Evolutionary conservation across 768 basidiomycete genomes (phyloP).

Genomic region (Boletus vinaceobasis): DNA sequence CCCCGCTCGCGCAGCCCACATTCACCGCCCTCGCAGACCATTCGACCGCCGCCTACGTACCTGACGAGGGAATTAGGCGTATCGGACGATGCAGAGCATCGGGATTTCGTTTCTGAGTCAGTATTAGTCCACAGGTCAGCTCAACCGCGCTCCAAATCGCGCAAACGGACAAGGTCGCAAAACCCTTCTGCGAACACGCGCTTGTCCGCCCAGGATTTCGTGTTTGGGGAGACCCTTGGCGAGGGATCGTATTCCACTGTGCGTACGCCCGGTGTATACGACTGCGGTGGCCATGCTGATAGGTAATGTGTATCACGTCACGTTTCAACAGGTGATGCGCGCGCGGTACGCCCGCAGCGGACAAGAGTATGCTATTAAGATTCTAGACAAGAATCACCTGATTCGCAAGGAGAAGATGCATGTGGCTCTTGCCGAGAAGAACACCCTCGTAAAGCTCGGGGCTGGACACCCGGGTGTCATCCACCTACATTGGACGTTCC

Average conservation of each 20-base stretch:
- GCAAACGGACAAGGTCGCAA: constrained; percentile 37
- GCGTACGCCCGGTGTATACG: constrained; percentile 27
- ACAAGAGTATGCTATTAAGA: constrained; percentile 72
- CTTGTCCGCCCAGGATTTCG: constrained; percentile 58
- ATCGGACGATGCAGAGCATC: constrained; percentile 25
- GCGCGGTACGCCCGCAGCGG: constrained; percentile 53
- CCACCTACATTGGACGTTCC: constrained; percentile 78
- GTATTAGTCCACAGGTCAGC: constrained; percentile 1
- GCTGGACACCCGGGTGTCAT: constrained; percentile 79
- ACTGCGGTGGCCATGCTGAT: constrained; percentile 7
- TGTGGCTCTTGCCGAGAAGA: constrained; percentile 78
- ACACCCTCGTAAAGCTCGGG: constrained; percentile 62
- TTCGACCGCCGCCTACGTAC: constrained; percentile 49
- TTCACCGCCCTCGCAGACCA: constrained; percentile 34
- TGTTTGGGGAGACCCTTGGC: constrained; percentile 69
- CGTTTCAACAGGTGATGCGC: constrained; percentile 48
- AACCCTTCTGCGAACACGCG: constrained; percentile 47
- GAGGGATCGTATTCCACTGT: constrained; percentile 84
- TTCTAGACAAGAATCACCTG: constrained; percentile 81
- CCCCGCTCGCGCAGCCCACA: constrained; percentile 56
- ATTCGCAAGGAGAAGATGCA: constrained; percentile 73
- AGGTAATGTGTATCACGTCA: constrained; percentile 8
- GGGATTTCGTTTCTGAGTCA: constrained; percentile 12
- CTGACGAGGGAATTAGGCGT: constrained; percentile 56
- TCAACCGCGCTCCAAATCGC: constrained; percentile 40